Conservation (phyloP, 345 rosid genomes). For the Pelargonium nanum region DNA sequence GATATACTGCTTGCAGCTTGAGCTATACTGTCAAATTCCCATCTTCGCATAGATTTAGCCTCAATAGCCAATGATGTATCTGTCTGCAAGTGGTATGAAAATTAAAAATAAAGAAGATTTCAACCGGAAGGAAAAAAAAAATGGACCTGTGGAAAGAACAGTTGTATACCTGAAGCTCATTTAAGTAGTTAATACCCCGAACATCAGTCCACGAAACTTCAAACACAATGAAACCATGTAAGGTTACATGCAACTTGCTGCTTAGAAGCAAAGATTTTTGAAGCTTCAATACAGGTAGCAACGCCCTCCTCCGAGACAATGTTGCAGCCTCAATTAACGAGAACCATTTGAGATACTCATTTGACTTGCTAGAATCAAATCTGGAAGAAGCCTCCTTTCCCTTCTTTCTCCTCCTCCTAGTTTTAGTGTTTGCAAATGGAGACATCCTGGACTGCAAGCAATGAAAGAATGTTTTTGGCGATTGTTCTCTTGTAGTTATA, state of each 20-base stretch:
- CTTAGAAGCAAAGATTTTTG: constrained; percentile 44
- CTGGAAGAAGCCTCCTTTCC: constrained; percentile 26
- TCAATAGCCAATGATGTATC: constrained; percentile 88
- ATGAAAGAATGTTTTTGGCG: too few relatives aligned
- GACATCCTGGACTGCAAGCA: constrained; percentile 75
- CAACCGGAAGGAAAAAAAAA: background rate
- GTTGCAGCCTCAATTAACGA: constrained; percentile 51
- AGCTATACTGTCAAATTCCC: constrained; percentile 89
- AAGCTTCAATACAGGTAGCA: constrained; percentile 64
- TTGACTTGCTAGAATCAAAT: constrained; percentile 20
- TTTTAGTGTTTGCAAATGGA: constrained; percentile 88
- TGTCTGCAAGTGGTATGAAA: constrained; percentile 43
- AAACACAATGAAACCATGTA: constrained; percentile 87
- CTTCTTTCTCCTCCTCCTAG: constrained; percentile 33
- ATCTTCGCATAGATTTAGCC: constrained; percentile 78
- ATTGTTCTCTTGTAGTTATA: background rate
- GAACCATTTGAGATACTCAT: constrained; percentile 56
- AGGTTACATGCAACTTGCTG: constrained; percentile 60
- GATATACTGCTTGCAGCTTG: constrained; percentile 59
- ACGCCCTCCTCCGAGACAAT: constrained; percentile 39
- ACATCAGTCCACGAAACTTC: constrained; percentile 77
- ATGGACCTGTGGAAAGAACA: background rate
- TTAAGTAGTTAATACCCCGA: constrained; percentile 79
- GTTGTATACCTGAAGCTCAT: constrained; percentile 74
- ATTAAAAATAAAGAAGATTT: too few relatives aligned